A percentile compares a stretch with the other conserved stretches of the same genome.
Conservation (phyloP, 768 basidiomycete genomes). For the Podaxis sp. region DNA sequence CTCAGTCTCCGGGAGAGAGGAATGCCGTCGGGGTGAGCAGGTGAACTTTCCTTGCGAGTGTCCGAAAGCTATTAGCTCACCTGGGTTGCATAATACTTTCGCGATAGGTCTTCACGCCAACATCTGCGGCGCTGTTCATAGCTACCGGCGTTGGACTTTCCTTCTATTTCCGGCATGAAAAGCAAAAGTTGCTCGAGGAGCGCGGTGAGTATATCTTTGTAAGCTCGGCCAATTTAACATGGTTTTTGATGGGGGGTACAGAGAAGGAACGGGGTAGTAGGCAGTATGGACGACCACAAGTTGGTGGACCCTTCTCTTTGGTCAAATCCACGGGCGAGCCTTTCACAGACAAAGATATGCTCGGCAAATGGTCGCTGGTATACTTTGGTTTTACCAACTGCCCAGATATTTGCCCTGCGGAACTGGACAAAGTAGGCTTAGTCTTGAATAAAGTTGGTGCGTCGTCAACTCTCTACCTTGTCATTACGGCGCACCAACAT, state of each 20-base stretch:
- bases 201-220: slow-evolving; percentile 53
- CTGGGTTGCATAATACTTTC: not conserved
- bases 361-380: slow-evolving; percentile 88
- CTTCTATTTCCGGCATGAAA: slow-evolving; percentile 89
- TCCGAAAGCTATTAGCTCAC: not conserved
- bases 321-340: slow-evolving; percentile 61
- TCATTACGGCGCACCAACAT: not conserved
- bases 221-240: not conserved
- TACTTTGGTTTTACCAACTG: slow-evolving; percentile 99
- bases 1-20: slow-evolving; percentile 5
- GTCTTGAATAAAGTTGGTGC: slow-evolving; percentile 74
- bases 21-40: slow-evolving; percentile 14
- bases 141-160: slow-evolving; percentile 78
- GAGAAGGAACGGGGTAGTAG: slow-evolving; percentile 74
- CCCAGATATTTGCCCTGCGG: slow-evolving; percentile 98
- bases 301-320: slow-evolving; percentile 90
- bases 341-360: slow-evolving; percentile 82
- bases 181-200: slow-evolving; percentile 71
- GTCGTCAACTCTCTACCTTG: slow-evolving; percentile 25
- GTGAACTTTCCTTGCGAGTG: slow-evolving; percentile 1
- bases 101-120: slow-evolving; percentile 86
- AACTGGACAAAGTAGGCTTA: slow-evolving; percentile 90
- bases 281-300: slow-evolving; percentile 79
- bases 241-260: slow-evolving; percentile 27
- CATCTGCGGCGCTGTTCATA: slow-evolving; percentile 82